phyloP scores from a whole-genome alignment of 768 basidiomycete species.

The Auriscalpium orientale region DNA sequence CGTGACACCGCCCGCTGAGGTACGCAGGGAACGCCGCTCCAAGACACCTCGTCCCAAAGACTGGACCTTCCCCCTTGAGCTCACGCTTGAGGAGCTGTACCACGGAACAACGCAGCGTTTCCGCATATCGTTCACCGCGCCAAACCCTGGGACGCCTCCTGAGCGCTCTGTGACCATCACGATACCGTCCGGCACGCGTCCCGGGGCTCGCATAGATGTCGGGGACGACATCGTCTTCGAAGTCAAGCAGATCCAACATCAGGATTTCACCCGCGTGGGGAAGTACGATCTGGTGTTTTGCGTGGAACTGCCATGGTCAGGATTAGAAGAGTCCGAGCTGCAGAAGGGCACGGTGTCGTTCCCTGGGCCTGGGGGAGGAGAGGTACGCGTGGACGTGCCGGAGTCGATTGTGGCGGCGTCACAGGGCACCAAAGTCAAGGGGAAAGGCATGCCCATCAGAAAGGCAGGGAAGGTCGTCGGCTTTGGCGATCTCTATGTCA shows the following conservation, averaged over 20 bases:
- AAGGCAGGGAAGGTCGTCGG: background rate
- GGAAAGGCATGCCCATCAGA: slow-evolving; percentile 1
- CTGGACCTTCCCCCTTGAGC: slow-evolving; percentile 3
- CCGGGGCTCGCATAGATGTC: background rate
- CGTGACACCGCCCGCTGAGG: background rate
- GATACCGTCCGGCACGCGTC: background rate
- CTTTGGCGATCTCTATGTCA: background rate
- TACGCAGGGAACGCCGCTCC: background rate
- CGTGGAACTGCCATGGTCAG: slow-evolving; percentile 3
- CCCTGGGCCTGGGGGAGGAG: background rate
- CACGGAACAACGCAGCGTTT: background rate
- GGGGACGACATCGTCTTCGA: background rate
- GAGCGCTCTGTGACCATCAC: background rate
- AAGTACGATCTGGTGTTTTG: slow-evolving; percentile 1
- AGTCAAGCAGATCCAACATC: background rate
- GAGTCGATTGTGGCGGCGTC: background rate
- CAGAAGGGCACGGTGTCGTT: background rate
- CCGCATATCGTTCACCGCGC: background rate
- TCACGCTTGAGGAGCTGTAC: slow-evolving; percentile 3
- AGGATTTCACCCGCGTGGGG: background rate
- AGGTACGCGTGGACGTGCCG: background rate
- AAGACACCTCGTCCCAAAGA: background rate
- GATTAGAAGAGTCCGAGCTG: background rate
- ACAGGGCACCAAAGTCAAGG: background rate
- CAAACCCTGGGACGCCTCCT: background rate